These are phyloP conservation scores for Pseudogymnoascus sp. DNA, from an alignment of 2,329 filamentous ascomycete species.

Conservation along the genomic window DNA sequence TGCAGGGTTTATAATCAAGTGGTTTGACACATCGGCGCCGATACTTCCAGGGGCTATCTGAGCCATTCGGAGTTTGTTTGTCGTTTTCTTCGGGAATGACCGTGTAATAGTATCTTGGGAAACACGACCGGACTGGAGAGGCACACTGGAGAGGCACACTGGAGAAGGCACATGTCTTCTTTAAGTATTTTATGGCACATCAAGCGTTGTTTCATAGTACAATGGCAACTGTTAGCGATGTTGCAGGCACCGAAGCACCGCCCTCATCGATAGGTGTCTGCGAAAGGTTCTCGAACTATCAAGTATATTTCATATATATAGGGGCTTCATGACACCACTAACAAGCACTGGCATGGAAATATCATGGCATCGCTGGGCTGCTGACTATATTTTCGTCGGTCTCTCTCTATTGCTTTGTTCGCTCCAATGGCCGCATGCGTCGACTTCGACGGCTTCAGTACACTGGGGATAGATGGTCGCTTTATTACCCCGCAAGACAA, in stretches of 20 bases:
- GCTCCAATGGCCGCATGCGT: not conserved
- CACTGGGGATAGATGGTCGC: not conserved
- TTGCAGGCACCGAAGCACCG: not conserved
- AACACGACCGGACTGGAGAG: not conserved
- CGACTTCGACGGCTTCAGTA: not conserved
- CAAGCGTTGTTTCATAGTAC: not conserved
- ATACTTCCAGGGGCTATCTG: not conserved
- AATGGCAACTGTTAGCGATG: not conserved
- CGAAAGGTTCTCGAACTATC: not conserved
- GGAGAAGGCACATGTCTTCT: not conserved
- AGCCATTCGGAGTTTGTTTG: not conserved
- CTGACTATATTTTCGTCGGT: not conserved
- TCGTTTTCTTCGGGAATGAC: not conserved
- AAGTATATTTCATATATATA: not conserved
- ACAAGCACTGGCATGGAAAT: not conserved
- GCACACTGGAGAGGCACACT: not conserved
- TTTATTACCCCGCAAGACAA: not conserved
- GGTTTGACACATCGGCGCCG: not conserved
- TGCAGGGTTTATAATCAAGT: not conserved
- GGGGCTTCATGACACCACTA: not conserved
- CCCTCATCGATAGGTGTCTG: not conserved
- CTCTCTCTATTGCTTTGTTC: not conserved
- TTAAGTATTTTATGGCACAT: not conserved
- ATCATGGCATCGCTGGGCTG: not conserved
- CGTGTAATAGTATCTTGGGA: not conserved